Evolutionary conservation across 163 green algal species (phyloP), one percentile per base, ranked within the genome.

Genomic region (Picocystis sp.): DNA sequence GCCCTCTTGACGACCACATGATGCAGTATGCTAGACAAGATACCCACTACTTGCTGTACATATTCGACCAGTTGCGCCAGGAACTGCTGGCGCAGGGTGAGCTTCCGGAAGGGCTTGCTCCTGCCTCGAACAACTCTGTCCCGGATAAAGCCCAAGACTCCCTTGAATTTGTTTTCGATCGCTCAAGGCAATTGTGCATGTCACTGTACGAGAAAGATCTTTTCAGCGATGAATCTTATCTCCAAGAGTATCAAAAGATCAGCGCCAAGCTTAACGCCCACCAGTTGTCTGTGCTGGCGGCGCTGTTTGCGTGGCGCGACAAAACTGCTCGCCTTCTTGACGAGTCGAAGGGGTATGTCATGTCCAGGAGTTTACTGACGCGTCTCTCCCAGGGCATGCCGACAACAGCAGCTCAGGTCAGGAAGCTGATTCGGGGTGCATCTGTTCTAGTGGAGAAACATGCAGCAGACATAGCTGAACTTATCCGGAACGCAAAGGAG

Each of bases 11-110:
- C 1, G 17, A 50, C 0, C 67, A 82, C 22, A 83, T 92, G 78
- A 57, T 92, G 50, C 50, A 76, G 53, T 97, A 97, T 52, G 88
- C 88, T 10, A 69, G 83, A 11, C 60, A 59, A 35, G 88, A 97
- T 74, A 95, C 86, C 1, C 88, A 95, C 73, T 92, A 78, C 67
- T 72, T 97, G 35, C 76, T 95, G 19, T 81, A 92, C 73, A 77
- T 86, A 15, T 78, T 86, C 60, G 87, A 96, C 65, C 44, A 50
- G 44, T 60, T 95, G 11, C 59, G 66, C 61, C 43, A 66, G 24
- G 2, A 47, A 34, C 59, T 75, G 11, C 3, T 50, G 58, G 3
- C 43, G 19, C 1, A 65, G 2, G 17, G 21, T 6, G 17, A 11
- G 12, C 42, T 52, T 44, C 45, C 47, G 3, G 24, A 44, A 43